These are phyloP conservation scores for Melastoma malabathricum DNA, from an alignment of 345 rosid species.

Conservation along the genomic window DNA sequence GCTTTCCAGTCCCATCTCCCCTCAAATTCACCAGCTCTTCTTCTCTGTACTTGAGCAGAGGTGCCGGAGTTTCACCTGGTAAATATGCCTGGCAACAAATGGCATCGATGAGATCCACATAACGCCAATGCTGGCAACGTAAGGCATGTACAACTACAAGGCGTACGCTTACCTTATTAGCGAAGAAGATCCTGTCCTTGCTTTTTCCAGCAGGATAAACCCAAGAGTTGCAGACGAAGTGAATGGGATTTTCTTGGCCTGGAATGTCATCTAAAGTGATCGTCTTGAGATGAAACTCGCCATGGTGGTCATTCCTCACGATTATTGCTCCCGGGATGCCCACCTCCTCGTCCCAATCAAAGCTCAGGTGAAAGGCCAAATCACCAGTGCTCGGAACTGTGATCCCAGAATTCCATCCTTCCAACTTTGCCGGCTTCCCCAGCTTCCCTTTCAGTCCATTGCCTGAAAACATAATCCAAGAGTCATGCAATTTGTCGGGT, in stretches of 20 bases:
- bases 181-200: constrained; percentile 59
- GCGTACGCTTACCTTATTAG: constrained; percentile 39
- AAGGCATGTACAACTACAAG: too few relatives aligned
- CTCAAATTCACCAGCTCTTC: constrained; percentile 50
- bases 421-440: constrained; percentile 47
- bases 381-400: constrained; percentile 30
- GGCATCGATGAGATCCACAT: too few relatives aligned
- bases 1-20: constrained; percentile 63
- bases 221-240: constrained; percentile 83
- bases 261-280: constrained; percentile 63
- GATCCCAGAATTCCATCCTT: constrained; percentile 27
- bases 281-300: constrained; percentile 61
- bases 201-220: constrained; percentile 53
- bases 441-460: constrained; percentile 25
- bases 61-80: constrained; percentile 47
- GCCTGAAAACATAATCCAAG: not conserved
- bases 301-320: constrained; percentile 42
- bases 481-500: too few relatives aligned
- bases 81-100: constrained; percentile 43
- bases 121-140: too few relatives aligned
- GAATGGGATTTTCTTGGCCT: constrained; percentile 40
- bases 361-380: constrained; percentile 29
- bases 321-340: constrained; percentile 66
- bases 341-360: constrained; percentile 42
- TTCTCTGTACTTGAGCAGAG: constrained; percentile 42